Conservation (phyloP, 2,329 filamentous ascomycete species). For the Aspergillus oerlinghausenensis region DNA sequence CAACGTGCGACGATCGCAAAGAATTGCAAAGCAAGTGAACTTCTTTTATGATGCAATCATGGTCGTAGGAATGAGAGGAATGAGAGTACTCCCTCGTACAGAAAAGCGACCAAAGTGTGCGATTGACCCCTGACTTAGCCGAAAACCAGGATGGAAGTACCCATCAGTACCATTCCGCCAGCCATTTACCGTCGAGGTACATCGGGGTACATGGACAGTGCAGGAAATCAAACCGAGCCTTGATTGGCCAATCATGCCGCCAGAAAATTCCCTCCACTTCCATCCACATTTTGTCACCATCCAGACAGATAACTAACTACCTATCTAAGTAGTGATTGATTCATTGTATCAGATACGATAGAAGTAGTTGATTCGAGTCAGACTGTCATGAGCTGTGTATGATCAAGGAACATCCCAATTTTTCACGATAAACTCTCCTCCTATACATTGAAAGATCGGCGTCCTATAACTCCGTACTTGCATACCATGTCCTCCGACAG, state of each 20-base stretch:
- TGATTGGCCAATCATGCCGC: neutral
- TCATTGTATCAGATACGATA: neutral
- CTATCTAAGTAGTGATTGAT: neutral
- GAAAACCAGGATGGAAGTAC: neutral
- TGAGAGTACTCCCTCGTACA: no score
- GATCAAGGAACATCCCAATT: neutral
- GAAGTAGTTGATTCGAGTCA: neutral
- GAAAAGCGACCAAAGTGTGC: no score
- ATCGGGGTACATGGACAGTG: neutral
- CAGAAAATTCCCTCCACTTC: neutral
- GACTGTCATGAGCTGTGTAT: neutral
- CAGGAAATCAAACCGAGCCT: neutral
- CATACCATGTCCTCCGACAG: constrained; percentile 31
- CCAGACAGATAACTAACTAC: neutral
- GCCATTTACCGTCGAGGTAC: neutral
- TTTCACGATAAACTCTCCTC: neutral
- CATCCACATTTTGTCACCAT: neutral
- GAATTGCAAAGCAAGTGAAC: neutral
- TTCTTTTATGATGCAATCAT: neutral
- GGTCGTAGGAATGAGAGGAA: no score
- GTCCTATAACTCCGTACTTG: neutral
- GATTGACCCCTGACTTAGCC: neutral
- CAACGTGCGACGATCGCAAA: neutral
- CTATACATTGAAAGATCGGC: neutral
- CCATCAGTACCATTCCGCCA: neutral